Evolutionary conservation across 2,329 filamentous ascomycete species (phyloP).

Genomic region (Stachybotrys chlorohalonatus): DNA sequence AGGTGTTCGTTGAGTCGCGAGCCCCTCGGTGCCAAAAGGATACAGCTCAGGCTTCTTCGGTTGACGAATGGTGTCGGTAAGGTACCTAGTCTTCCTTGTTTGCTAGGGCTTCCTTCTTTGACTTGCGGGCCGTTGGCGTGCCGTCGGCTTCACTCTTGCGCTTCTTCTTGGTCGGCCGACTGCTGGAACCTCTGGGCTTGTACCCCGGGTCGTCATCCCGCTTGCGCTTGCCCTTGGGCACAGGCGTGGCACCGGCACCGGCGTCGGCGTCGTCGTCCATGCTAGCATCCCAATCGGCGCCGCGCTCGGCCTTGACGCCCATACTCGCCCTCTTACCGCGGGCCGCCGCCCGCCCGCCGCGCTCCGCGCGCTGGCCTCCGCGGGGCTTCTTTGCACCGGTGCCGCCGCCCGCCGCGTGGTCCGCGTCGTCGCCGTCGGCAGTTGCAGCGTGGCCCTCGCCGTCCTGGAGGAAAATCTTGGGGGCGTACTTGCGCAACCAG

Average conservation of each 20-base stretch:
- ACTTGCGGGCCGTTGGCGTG: constrained; percentile 23
- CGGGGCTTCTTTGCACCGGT: constrained; percentile 24
- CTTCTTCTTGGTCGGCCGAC: constrained; percentile 47
- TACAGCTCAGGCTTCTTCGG: too few relatives aligned
- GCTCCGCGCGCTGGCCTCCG: constrained; percentile 18
- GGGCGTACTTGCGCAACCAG: constrained; percentile 81
- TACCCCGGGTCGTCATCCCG: constrained; percentile 53
- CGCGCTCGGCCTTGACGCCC: constrained; percentile 13
- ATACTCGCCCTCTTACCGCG: constrained; percentile 17
- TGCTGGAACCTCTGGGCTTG: constrained; percentile 46
- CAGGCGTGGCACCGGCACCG: constrained; percentile 23
- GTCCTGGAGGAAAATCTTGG: constrained; percentile 77
- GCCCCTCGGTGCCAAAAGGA: too few relatives aligned
- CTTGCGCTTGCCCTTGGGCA: constrained; percentile 37
- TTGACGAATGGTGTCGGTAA: too few relatives aligned
- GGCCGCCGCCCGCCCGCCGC: constrained; percentile 28
- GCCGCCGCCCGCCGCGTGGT: constrained; percentile 9
- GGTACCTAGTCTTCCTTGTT: constrained; percentile 19
- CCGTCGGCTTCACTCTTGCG: constrained; percentile 42
- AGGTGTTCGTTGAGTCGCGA: too few relatives aligned
- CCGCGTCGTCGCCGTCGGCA: constrained; percentile 27
- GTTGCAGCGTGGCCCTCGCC: constrained; percentile 30
- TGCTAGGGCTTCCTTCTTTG: constrained; percentile 22
- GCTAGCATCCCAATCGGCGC: constrained; percentile 21
- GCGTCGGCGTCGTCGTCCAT: constrained; percentile 30